Evolutionary conservation across 768 basidiomycete genomes (phyloP).

Genomic region (Lepiota venenata): DNA sequence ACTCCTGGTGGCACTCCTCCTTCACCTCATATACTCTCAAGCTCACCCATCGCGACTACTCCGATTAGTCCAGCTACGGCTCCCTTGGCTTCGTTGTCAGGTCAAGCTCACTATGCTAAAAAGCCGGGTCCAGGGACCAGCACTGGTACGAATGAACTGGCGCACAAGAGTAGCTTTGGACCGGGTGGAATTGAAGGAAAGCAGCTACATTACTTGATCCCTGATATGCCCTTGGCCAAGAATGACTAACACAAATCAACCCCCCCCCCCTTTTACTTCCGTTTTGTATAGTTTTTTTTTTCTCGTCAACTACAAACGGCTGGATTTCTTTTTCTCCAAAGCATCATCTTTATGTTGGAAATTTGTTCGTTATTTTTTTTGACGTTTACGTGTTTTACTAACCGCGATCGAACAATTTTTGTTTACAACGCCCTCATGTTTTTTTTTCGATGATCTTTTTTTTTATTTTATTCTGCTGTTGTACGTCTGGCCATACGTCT

Average conservation of each 20-base stretch:
- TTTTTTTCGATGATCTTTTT: neutral
- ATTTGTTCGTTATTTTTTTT: neutral
- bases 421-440: neutral
- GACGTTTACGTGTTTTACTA: neutral
- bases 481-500: neutral
- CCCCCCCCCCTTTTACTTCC: no score
- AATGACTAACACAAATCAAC: slow-evolving; percentile 14
- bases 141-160: slow-evolving; percentile 20
- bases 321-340: neutral
- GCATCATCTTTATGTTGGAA: neutral
- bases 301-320: neutral
- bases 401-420: neutral
- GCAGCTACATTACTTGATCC: slow-evolving; percentile 55
- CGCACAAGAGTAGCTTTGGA: slow-evolving; percentile 44
- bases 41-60: neutral
- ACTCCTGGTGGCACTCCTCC: slow-evolving; percentile 1
- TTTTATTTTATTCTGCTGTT: neutral
- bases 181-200: slow-evolving; percentile 33
- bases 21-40: neutral
- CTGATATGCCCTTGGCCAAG: slow-evolving; percentile 45
- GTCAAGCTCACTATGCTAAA: slow-evolving; percentile 23
- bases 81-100: slow-evolving; percentile 8
- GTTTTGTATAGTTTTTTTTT: neutral
- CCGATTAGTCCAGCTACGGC: slow-evolving; percentile 12
- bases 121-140: slow-evolving; percentile 8